phyloP scores from a whole-genome alignment of 345 rosid genomes.

The Trapa bicornis region DNA sequence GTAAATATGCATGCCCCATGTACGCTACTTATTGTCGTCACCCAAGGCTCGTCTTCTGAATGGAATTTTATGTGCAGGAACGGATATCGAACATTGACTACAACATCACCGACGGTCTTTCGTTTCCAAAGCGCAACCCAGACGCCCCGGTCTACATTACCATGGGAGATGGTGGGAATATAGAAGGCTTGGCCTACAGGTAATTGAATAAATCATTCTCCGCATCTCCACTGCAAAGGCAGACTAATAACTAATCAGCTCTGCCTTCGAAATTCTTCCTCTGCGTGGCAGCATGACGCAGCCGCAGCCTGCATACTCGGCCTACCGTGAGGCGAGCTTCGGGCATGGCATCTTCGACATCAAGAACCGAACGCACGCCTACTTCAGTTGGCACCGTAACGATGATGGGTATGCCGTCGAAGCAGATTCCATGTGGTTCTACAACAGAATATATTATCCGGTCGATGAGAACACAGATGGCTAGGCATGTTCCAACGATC shows the following conservation, averaged over 20 bases:
- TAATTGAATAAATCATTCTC: conserved; percentile 14
- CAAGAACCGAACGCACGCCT: conserved; percentile 76
- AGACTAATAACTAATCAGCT: background rate
- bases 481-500: background rate
- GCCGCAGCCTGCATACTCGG: conserved; percentile 87
- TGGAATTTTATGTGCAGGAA: conserved; percentile 18
- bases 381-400: conserved; percentile 74
- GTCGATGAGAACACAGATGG: conserved; percentile 22
- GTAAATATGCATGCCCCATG: conserved; percentile 11
- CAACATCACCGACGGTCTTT: conserved; percentile 36
- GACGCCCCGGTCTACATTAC: conserved; percentile 51
- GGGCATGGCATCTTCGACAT: conserved; percentile 77
- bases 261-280: background rate
- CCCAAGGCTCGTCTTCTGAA: background rate
- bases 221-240: background rate
- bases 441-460: conserved; percentile 58
- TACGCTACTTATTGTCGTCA: no score
- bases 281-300: conserved; percentile 52
- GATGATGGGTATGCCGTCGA: conserved; percentile 65
- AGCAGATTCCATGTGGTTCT: conserved; percentile 78
- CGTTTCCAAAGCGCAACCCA: conserved; percentile 28
- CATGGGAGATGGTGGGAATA: conserved; percentile 69
- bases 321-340: conserved; percentile 76
- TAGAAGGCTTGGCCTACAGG: conserved; percentile 45
- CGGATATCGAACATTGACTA: conserved; percentile 40